These are phyloP conservation scores for Phoma sp. DNA, from an alignment of 2,329 filamentous ascomycete genomes.

Conservation along the genomic window DNA sequence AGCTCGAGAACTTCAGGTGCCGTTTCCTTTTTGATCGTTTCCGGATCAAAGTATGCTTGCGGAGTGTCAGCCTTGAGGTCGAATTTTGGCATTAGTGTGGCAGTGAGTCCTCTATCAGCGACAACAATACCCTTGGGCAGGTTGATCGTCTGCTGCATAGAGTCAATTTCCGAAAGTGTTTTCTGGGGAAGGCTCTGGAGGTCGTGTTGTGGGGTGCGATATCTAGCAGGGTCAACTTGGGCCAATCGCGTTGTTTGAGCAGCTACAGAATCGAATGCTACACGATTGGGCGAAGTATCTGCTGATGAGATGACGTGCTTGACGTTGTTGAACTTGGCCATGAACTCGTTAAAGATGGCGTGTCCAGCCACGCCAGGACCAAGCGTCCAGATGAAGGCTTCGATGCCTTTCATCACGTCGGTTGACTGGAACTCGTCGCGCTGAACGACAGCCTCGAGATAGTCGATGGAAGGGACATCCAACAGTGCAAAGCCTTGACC, in stretches of 20 bases:
- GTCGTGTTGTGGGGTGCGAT: slow-evolving; percentile 71
- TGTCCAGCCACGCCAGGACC: slow-evolving; percentile 71
- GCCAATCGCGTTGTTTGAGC: slow-evolving; percentile 72
- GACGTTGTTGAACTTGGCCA: slow-evolving; percentile 64
- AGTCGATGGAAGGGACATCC: slow-evolving; percentile 74
- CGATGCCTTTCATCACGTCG: slow-evolving; percentile 70
- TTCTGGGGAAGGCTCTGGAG: slow-evolving; percentile 55
- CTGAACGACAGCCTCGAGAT: slow-evolving; percentile 72
- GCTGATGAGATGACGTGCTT: slow-evolving; percentile 80
- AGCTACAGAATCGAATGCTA: slow-evolving; percentile 72
- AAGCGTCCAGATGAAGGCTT: slow-evolving; percentile 80
- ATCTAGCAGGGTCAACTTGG: slow-evolving; percentile 75
- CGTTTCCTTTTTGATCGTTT: slow-evolving; percentile 52
- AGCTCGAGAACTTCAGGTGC: slow-evolving; percentile 59
- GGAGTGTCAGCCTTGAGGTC: slow-evolving; percentile 33
- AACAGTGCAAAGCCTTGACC: slow-evolving; percentile 80
- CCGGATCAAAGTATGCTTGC: slow-evolving; percentile 54
- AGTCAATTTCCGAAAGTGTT: background rate
- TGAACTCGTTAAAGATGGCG: slow-evolving; percentile 70
- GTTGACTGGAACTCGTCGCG: slow-evolving; percentile 74
- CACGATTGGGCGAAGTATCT: slow-evolving; percentile 76
- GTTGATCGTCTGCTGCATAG: slow-evolving; percentile 31
- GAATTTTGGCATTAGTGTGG: slow-evolving; percentile 57
- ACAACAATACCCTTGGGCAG: slow-evolving; percentile 29
- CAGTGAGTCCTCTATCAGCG: slow-evolving; percentile 52